Conservation (phyloP, 352 stramenopile species). For the Nothophytophthora sp. region DNA sequence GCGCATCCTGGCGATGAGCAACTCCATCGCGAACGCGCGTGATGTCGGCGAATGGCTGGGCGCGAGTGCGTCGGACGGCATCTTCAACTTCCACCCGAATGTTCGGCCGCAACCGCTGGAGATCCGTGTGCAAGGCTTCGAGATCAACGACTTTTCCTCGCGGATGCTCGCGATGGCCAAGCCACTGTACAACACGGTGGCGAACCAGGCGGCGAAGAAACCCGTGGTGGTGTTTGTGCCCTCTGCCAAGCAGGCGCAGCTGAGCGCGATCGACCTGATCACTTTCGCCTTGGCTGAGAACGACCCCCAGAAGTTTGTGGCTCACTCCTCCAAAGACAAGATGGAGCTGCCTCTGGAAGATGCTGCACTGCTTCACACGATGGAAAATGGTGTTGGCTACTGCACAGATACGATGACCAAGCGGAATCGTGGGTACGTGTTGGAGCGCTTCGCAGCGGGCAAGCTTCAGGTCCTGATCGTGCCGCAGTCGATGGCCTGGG, state of each 20-base stretch:
- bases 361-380: conserved; percentile 92
- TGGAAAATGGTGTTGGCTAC: conserved; percentile 96
- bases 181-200: conserved; percentile 96
- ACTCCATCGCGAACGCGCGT: conserved; percentile 97
- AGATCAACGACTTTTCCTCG: conserved; percentile 97
- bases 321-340: conserved; percentile 26
- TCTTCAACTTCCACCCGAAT: conserved; percentile 81
- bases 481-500: conserved; percentile 95
- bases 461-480: conserved; percentile 94
- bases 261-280: conserved; percentile 99
- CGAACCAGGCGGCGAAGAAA: conserved; percentile 86
- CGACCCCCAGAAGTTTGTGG: conserved; percentile 67
- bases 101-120: conserved; percentile 96
- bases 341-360: conserved; percentile 80
- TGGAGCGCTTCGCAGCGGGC: conserved; percentile 87
- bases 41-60: conserved; percentile 99
- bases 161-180: conserved; percentile 99
- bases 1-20: conserved; percentile 95
- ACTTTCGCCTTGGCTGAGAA: conserved; percentile 94
- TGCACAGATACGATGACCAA: conserved; percentile 93
- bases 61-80: conserved; percentile 84
- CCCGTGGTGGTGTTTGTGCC: conserved; percentile 97
- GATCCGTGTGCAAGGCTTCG: conserved; percentile 97
- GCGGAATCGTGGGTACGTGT: conserved; percentile 91
- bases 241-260: conserved; percentile 97